Evolutionary conservation across 495 filamentous ascomycete species (phyloP), one percentile per base, ranked within the genome.

Genomic region (Annulohypoxylon maeteangense): DNA sequence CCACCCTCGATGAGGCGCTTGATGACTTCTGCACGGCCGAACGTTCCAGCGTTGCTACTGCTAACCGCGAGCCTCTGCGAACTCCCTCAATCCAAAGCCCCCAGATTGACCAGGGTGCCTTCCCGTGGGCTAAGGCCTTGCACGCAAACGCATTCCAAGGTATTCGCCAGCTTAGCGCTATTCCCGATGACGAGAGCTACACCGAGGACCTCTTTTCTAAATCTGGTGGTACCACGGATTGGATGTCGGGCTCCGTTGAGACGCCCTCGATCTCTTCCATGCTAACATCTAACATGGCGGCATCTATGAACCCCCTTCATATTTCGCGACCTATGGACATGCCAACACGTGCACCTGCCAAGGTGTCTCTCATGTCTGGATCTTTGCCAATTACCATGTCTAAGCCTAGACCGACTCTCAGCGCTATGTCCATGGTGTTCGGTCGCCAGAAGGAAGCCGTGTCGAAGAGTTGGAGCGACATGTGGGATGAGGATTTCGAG

Each of bases 381-480:
- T 96, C 94, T 22, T 82, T 96, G 57, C 93, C 94, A 48, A 91
- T 89, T 69, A 88, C 85, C 72, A 85, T 88, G 84, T 85, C 89
- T 44, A 86, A 87, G 71, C 79, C 79, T 4, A 89, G 88, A 62
- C 87, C 89, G 3, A 88, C 88, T 27, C 40, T 75, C 11, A 71
- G 58, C 40, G 62, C 73, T 5, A 87, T 96, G 82, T 89, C 92
- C 3, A 86, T 90, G 68, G 87, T 95, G 20, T 95, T 95, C 76
- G 92, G 92, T 25, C 90, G 88, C 76, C 88, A 91, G 76, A 87
- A 87, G 68, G 87, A 91, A 3, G 81, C 87, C 18, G 91, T 94
- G 10, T 95, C 94, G 27, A 97, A 98, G 88, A 98, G 94, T 85
- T 98, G 94, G 94, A 95, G 93, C 72, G 94, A 98, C 80, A 85